A percentile compares a stretch with the other conserved stretches of the same genome.
Conservation (phyloP, 176 grass and related monocot species). For the Avena atlantica region DNA sequence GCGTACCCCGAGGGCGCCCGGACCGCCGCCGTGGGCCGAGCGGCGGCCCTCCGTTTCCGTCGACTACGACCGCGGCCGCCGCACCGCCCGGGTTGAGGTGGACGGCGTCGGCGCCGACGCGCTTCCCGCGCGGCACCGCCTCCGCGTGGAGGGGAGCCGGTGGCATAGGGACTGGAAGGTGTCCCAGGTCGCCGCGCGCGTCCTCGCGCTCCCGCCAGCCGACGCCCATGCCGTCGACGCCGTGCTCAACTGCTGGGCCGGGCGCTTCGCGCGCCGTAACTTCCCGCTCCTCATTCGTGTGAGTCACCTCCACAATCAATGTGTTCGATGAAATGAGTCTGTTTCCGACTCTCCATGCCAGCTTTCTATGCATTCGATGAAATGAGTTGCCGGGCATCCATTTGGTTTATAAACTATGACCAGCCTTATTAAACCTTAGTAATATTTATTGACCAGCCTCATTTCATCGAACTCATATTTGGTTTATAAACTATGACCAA, state of each 20-base stretch:
- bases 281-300: conserved; percentile 87
- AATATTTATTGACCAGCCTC: too few relatives aligned
- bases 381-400: not conserved
- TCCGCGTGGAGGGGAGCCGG: conserved; percentile 62
- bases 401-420: not conserved
- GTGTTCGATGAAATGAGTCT: conserved; percentile 37
- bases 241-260: conserved; percentile 87
- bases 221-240: conserved; percentile 64
- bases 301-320: conserved; percentile 8
- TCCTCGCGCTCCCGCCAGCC: conserved; percentile 57
- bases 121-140: conserved; percentile 67
- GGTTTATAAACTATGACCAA: too few relatives aligned
- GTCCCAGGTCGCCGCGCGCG: conserved; percentile 66
- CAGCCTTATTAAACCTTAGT: too few relatives aligned
- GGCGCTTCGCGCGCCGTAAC: conserved; percentile 69
- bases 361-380: conserved; percentile 11
- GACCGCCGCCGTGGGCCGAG: conserved; percentile 68
- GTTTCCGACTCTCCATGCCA: not conserved
- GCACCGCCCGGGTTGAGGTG: conserved; percentile 56
- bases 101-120: conserved; percentile 59
- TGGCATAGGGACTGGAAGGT: conserved; percentile 85
- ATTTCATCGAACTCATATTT: too few relatives aligned
- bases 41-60: conserved; percentile 62
- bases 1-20: not conserved
- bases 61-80: conserved; percentile 82